A percentile compares a stretch with the other conserved stretches of the same genome.
Evolutionary conservation across 139 green algal species (phyloP).

Genomic region (Astrephomene gubernaculifera): DNA sequence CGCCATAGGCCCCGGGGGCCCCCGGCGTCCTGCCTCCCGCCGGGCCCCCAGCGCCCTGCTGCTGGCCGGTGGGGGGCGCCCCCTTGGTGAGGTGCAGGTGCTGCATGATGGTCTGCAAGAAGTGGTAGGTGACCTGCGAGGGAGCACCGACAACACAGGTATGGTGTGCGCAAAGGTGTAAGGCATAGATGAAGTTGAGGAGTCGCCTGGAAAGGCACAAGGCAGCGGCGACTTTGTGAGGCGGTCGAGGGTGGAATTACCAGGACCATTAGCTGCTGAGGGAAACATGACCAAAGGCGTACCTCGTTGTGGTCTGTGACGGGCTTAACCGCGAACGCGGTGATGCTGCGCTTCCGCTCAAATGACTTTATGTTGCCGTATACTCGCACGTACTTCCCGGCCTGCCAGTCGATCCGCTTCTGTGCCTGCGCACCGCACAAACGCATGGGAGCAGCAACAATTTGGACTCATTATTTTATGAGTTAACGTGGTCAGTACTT

Average conservation of each 20-base stretch:
- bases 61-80: conserved; percentile 1
- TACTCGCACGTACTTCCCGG: conserved; percentile 78
- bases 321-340: conserved; percentile 70
- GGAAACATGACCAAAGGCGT: too few relatives aligned
- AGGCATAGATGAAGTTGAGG: too few relatives aligned
- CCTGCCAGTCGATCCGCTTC: conserved; percentile 28
- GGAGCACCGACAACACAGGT: too few relatives aligned
- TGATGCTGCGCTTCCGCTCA: conserved; percentile 56
- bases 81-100: conserved; percentile 81
- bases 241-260: too few relatives aligned
- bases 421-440: conserved; percentile 5
- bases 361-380: conserved; percentile 78
- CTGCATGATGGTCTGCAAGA: conserved; percentile 80
- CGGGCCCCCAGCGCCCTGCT: background rate
- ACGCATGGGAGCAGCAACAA: background rate
- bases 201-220: too few relatives aligned
- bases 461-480: background rate
- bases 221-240: too few relatives aligned
- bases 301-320: conserved; percentile 84
- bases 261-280: too few relatives aligned
- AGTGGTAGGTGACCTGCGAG: conserved; percentile 83
- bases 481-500: too few relatives aligned
- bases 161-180: too few relatives aligned
- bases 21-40: background rate
- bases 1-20: background rate